These are phyloP conservation scores for Gnomoniopsis sp. DNA, from an alignment of 2,329 filamentous ascomycete genomes.

Conservation along the genomic window DNA sequence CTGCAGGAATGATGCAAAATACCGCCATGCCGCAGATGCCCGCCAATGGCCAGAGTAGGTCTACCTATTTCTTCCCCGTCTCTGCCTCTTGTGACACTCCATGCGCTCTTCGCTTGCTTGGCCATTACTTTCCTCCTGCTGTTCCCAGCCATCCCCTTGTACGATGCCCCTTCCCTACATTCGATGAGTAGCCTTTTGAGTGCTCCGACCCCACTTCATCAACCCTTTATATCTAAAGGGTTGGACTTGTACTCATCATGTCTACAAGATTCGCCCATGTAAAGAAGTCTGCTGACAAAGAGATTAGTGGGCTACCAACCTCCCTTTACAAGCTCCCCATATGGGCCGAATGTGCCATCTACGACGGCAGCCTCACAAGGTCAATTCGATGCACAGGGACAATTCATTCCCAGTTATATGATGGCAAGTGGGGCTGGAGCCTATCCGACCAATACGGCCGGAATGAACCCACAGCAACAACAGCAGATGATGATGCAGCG, in stretches of 20 bases:
- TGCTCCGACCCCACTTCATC: not conserved
- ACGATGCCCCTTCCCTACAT: not conserved
- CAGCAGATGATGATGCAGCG: slow-evolving; percentile 13
- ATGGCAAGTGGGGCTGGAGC: slow-evolving; percentile 52
- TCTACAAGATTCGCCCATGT: not conserved
- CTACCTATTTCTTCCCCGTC: slow-evolving; percentile 25
- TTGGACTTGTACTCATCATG: not conserved
- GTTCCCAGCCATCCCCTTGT: not conserved
- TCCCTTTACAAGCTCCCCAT: slow-evolving; percentile 55
- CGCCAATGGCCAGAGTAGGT: slow-evolving; percentile 59
- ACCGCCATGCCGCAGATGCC: slow-evolving; percentile 57
- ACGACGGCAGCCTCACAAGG: slow-evolving; percentile 47
- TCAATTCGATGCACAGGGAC: slow-evolving; percentile 41
- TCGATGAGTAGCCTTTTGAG: not conserved
- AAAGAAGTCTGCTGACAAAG: slow-evolving; percentile 7
- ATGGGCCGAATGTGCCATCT: slow-evolving; percentile 49
- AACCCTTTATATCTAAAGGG: not conserved
- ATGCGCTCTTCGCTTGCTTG: slow-evolving; percentile 11
- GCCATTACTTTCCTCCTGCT: slow-evolving; percentile 17
- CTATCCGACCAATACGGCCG: slow-evolving; percentile 52
- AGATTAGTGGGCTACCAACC: slow-evolving; percentile 54
- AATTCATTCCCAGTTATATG: slow-evolving; percentile 51
- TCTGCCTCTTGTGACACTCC: slow-evolving; percentile 13
- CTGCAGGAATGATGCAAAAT: slow-evolving; percentile 62
- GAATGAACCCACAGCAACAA: slow-evolving; percentile 27